Percentiles rank a stretch among this genome's conserved stretches.
phyloP scores from a whole-genome alignment of 495 filamentous ascomycete species.

The Penicillium chermesinum region DNA sequence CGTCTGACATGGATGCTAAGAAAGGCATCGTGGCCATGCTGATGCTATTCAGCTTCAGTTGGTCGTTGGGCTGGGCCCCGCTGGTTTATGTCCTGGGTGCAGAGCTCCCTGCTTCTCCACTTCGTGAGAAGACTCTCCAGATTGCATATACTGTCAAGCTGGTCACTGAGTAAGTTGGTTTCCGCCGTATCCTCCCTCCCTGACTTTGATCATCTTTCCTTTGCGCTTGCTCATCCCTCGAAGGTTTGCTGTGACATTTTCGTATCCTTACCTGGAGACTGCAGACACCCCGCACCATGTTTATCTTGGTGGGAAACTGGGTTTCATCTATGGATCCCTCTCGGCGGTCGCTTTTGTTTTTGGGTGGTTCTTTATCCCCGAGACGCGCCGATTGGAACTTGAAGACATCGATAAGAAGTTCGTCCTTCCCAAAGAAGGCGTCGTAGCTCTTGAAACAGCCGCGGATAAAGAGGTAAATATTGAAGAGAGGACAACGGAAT shows the following conservation, averaged over 20 bases:
- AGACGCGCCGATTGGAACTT: slow-evolving; percentile 9
- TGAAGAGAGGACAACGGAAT: too few relatives aligned
- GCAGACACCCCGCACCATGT: slow-evolving; percentile 12
- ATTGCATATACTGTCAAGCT: slow-evolving; percentile 20
- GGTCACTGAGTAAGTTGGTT: slow-evolving; percentile 15
- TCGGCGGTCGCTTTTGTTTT: slow-evolving; percentile 14
- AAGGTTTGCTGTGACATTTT: slow-evolving; percentile 22
- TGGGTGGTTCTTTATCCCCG: slow-evolving; percentile 13
- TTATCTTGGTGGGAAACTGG: slow-evolving; percentile 18
- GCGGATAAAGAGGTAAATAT: neutral
- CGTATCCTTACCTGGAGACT: slow-evolving; percentile 18
- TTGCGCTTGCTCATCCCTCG: too few relatives aligned
- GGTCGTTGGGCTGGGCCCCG: slow-evolving; percentile 20
- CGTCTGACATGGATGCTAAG: slow-evolving; percentile 8
- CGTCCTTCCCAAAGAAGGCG: neutral
- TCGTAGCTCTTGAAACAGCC: neutral
- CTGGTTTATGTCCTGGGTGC: slow-evolving; percentile 18
- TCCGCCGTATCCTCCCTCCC: neutral
- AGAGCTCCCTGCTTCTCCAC: slow-evolving; percentile 15
- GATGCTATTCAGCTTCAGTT: slow-evolving; percentile 17
- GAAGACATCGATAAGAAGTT: slow-evolving; percentile 15
- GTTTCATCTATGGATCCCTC: slow-evolving; percentile 21
- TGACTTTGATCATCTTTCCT: too few relatives aligned
- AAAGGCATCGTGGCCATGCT: slow-evolving; percentile 19
- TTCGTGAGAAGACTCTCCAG: slow-evolving; percentile 20